Percentiles rank a stretch among this genome's conserved stretches.
phyloP scores from a whole-genome alignment of 805 yeast genomes.

The Wickerhamomyces canadensis region DNA sequence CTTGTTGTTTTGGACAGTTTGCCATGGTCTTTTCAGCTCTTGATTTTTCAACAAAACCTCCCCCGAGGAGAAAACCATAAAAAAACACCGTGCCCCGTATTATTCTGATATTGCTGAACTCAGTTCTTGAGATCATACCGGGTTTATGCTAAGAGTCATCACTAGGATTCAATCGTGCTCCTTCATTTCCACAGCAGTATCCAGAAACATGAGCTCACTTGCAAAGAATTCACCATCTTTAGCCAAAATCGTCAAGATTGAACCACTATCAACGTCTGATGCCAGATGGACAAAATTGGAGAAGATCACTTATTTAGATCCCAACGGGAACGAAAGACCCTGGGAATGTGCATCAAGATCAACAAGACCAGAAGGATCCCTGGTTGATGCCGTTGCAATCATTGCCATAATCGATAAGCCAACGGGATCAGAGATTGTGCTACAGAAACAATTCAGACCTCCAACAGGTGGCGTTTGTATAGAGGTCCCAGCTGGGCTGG shows the following conservation, averaged over 20 bases:
- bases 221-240: conserved; percentile 30
- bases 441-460: conserved; percentile 90
- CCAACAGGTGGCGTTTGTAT: conserved; percentile 85
- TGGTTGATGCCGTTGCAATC: conserved; percentile 88
- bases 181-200: too few relatives aligned
- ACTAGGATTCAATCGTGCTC: too few relatives aligned
- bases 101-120: too few relatives aligned
- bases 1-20: background rate
- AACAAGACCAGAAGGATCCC: conserved; percentile 27
- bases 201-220: conserved; percentile 8
- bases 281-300: conserved; percentile 67
- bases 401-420: conserved; percentile 60
- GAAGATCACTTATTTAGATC: conserved; percentile 66
- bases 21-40: background rate
- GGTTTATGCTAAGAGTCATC: too few relatives aligned
- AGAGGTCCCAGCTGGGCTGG: conserved; percentile 93
- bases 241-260: conserved; percentile 27
- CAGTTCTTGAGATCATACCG: too few relatives aligned
- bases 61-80: too few relatives aligned
- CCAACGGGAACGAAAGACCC: conserved; percentile 60
- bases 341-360: conserved; percentile 83
- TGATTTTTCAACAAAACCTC: too few relatives aligned
- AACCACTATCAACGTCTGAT: conserved; percentile 33
- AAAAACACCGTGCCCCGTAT: too few relatives aligned
- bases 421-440: conserved; percentile 42